A percentile compares a stretch with the other conserved stretches of the same genome.
These are phyloP conservation scores for Trichophyton simii DNA, from an alignment of 2,329 filamentous ascomycete species.

Conservation along the genomic window DNA sequence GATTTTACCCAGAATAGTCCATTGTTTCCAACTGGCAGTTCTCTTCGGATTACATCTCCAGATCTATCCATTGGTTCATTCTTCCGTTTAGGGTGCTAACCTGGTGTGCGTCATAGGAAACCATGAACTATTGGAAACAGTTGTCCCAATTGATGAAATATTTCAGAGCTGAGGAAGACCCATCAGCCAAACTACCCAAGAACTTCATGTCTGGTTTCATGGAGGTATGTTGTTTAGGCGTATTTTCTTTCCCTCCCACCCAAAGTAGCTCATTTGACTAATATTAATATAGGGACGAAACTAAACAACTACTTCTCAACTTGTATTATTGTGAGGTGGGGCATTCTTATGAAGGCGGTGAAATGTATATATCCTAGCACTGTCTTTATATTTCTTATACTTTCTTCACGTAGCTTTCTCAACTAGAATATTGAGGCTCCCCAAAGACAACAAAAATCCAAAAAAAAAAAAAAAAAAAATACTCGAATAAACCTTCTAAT, in stretches of 20 bases:
- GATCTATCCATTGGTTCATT: neutral
- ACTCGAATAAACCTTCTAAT: neutral
- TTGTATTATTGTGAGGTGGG: neutral
- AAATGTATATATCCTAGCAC: conserved; percentile 10
- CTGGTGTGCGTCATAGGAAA: conserved; percentile 54
- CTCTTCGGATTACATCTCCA: too few species aligned
- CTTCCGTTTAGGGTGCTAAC: neutral
- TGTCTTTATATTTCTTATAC: neutral
- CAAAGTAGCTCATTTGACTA: neutral
- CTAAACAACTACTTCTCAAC: conserved; percentile 14
- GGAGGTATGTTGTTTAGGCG: conserved; percentile 51
- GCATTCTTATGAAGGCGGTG: conserved; percentile 2
- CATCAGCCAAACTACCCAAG: conserved; percentile 60
- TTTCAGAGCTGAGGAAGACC: conserved; percentile 79
- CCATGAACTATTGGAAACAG: conserved; percentile 99
- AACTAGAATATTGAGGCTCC: neutral
- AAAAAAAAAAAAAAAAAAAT: neutral
- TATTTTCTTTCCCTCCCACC: neutral
- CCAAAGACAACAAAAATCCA: neutral
- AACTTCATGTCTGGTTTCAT: conserved; percentile 93
- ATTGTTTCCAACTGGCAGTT: too few species aligned
- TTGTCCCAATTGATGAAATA: conserved; percentile 91
- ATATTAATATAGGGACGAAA: conserved; percentile 15
- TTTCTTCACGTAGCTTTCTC: neutral
- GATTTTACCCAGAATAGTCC: too few species aligned